Percentiles rank a stretch among this genome's conserved stretches.
Evolutionary conservation across 495 filamentous ascomycete species (phyloP).

Genomic region (Aspergillus saccharolyticus): DNA sequence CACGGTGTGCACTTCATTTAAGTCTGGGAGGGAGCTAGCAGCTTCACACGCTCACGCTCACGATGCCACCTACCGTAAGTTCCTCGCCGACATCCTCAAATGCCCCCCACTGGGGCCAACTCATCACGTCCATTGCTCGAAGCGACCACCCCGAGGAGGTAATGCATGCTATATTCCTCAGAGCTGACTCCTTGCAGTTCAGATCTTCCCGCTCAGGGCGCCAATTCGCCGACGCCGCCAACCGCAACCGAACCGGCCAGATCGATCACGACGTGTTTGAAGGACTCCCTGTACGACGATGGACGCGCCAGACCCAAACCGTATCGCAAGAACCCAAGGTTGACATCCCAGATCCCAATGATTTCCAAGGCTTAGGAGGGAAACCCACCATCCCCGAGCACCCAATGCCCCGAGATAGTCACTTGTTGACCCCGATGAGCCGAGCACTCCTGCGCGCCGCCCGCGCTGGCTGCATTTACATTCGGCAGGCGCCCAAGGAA

Average conservation of each 20-base stretch:
- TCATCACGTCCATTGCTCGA: neutral
- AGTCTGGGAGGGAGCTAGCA: slow-evolving; percentile 6
- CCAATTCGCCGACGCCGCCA: slow-evolving; percentile 50
- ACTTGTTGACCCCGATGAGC: slow-evolving; percentile 70
- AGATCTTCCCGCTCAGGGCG: slow-evolving; percentile 43
- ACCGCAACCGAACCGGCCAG: slow-evolving; percentile 68
- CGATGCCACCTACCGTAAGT: slow-evolving; percentile 44
- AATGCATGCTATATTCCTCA: neutral
- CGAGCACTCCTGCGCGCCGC: slow-evolving; percentile 82
- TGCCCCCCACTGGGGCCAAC: neutral
- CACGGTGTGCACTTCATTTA: neutral
- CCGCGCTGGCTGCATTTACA: slow-evolving; percentile 67
- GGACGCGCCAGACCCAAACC: slow-evolving; percentile 67
- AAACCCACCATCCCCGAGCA: slow-evolving; percentile 47
- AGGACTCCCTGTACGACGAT: slow-evolving; percentile 88
- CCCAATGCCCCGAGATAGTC: slow-evolving; percentile 80
- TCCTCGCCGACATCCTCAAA: slow-evolving; percentile 10
- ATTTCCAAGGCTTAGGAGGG: slow-evolving; percentile 55
- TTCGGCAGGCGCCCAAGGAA: slow-evolving; percentile 37
- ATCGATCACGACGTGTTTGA: slow-evolving; percentile 95
- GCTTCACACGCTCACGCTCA: slow-evolving; percentile 16
- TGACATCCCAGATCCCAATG: slow-evolving; percentile 38
- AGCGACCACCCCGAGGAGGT: too few species aligned
- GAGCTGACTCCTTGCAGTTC: slow-evolving; percentile 27
- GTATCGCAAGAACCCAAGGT: slow-evolving; percentile 60